phyloP scores from a whole-genome alignment of 1,139 yeast species.

The Kodamaea alishanica region DNA sequence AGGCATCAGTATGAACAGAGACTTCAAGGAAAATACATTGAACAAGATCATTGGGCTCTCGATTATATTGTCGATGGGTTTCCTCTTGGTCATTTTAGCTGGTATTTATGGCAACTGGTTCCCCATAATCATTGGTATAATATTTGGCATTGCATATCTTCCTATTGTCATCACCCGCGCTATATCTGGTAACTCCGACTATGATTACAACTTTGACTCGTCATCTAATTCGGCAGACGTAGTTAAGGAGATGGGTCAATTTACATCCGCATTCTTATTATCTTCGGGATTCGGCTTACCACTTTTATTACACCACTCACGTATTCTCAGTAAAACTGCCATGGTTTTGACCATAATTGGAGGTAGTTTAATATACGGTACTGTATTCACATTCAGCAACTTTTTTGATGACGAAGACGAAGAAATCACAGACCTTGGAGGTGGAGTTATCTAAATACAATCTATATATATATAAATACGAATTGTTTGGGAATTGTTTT shows the following conservation, averaged over 20 bases:
- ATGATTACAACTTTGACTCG: slow-evolving; percentile 47
- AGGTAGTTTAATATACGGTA: slow-evolving; percentile 66
- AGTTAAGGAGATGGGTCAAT: slow-evolving; percentile 60
- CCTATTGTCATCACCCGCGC: slow-evolving; percentile 52
- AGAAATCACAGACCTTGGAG: slow-evolving; percentile 28
- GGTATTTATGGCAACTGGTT: slow-evolving; percentile 77
- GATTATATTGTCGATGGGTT: slow-evolving; percentile 72
- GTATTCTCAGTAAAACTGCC: slow-evolving; percentile 56
- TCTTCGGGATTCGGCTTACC: slow-evolving; percentile 69
- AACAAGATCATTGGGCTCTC: slow-evolving; percentile 73
- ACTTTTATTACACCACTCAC: slow-evolving; percentile 60
- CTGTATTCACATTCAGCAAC: slow-evolving; percentile 68
- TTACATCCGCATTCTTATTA: slow-evolving; percentile 62
- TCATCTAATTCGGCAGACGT: slow-evolving; percentile 29
- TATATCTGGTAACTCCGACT: slow-evolving; percentile 33
- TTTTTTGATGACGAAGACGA: slow-evolving; percentile 64
- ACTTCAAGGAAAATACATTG: slow-evolving; percentile 49
- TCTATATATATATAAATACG: no score
- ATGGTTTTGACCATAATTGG: slow-evolving; percentile 63
- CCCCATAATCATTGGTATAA: slow-evolving; percentile 59
- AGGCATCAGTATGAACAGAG: slow-evolving; percentile 22
- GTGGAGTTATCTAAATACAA: slow-evolving; percentile 26
- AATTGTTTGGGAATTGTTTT: no score
- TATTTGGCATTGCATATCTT: slow-evolving; percentile 60
- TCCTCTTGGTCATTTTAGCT: slow-evolving; percentile 71